phyloP scores from a whole-genome alignment of 2,329 filamentous ascomycete genomes.

The Fusarium staphyleae region DNA sequence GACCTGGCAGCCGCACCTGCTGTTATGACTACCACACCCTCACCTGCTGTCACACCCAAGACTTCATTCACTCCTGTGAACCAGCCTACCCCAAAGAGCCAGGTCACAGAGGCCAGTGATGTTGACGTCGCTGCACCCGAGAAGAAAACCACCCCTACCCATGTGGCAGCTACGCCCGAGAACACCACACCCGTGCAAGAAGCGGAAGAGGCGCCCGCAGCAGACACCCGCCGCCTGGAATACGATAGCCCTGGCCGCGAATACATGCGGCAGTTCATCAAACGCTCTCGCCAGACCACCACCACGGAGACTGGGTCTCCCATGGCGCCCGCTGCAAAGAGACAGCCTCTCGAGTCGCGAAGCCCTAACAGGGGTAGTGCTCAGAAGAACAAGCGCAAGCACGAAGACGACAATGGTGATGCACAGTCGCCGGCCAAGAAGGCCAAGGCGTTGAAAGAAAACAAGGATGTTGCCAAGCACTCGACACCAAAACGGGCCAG shows the following conservation, averaged over 20 bases:
- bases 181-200: slow-evolving; percentile 12
- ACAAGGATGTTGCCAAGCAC: slow-evolving; percentile 17
- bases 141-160: background rate
- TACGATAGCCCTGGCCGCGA: slow-evolving; percentile 47
- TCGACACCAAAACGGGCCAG: slow-evolving; percentile 39
- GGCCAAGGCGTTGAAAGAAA: slow-evolving; percentile 8
- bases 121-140: background rate
- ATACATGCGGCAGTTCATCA: slow-evolving; percentile 48
- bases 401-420: slow-evolving; percentile 31
- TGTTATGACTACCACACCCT: background rate
- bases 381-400: slow-evolving; percentile 45
- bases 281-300: slow-evolving; percentile 43
- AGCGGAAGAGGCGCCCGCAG: slow-evolving; percentile 7
- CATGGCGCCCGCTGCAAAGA: slow-evolving; percentile 36
- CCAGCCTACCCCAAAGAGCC: slow-evolving; percentile 15
- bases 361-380: slow-evolving; percentile 48
- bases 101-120: slow-evolving; percentile 8
- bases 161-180: background rate
- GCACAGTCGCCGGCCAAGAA: slow-evolving; percentile 34
- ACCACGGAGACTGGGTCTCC: slow-evolving; percentile 45
- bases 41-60: slow-evolving; percentile 13
- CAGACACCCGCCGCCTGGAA: slow-evolving; percentile 19
- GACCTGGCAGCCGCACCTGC: background rate
- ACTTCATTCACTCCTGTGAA: slow-evolving; percentile 43
- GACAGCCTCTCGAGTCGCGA: slow-evolving; percentile 45